Base-by-base conservation (phyloP, 441 rosid species). In the Arabidopsis hybrid region DNA sequence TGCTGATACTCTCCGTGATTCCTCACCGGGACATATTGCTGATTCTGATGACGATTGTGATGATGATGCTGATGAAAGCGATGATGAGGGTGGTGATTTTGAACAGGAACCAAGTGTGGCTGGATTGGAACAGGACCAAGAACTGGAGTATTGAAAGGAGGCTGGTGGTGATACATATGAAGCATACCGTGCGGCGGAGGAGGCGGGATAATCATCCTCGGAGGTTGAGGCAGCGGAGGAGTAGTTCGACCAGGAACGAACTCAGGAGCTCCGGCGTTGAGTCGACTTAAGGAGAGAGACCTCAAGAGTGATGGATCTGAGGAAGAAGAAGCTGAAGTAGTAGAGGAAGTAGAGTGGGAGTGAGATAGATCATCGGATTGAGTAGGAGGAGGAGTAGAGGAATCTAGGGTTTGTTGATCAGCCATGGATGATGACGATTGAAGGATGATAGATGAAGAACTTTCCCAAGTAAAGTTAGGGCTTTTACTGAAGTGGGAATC, bases 191-290 rank as follows among this genome's bases (percentile, higher is more conserved):
- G 85, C 0, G 91, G 84, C 2, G 95, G 86, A 12, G 98, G 85
- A 60, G 92, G 80, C 13, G 84, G 85, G 36, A 85, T 73, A 69
- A 80, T 75, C 69, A 83, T 66, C 56, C 85, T 82, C 45, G 84
- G 79, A 39, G 75, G 74, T 31, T 49, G 80, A 1, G 49, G 83
- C 40, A 45, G 60, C 17, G 77, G 83, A 26, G 81, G 75, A 65
- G 82, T 74, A 0, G 84, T 76, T 59, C 89, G 95, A 71, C 88
- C 82, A 49, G 99, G 99, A 5, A 95, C 98, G 83, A 95, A 95
- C 83, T 81, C 99, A 0, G 97, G 95, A 34, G 97, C 98, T 80
- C 80, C 79, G 4, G 97, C 97, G 85, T 91, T 95, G 81, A 91
- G 98, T 49, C 92, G 77, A 62, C 91, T 91, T 6, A 80, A 86